Evolutionary conservation across 305 asterid genomes (phyloP).

Genomic region (Stenogyne calaminthoides): DNA sequence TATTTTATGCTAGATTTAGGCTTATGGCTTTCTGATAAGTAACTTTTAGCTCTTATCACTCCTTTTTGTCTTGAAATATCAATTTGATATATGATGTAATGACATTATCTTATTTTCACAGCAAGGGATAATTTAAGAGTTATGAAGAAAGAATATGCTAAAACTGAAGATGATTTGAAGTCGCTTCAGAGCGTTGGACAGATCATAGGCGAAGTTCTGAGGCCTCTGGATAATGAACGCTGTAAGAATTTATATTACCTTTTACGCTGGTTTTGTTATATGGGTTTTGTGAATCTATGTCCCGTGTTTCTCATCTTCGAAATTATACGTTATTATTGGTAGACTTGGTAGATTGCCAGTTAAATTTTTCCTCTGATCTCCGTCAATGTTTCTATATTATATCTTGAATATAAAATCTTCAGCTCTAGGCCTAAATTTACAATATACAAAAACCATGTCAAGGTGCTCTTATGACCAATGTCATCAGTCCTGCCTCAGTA

Average conservation of each 20-base stretch:
- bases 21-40: not conserved
- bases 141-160: slow-evolving; percentile 79
- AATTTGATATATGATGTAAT: slow-evolving; percentile 8
- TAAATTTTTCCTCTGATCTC: not conserved
- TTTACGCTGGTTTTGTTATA: slow-evolving; percentile 5
- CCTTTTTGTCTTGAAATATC: slow-evolving; percentile 5
- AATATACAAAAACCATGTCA: not conserved
- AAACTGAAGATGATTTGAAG: slow-evolving; percentile 98
- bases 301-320: not conserved
- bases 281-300: not conserved
- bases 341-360: not conserved
- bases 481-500: not conserved
- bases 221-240: slow-evolving; percentile 96
- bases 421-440: not conserved
- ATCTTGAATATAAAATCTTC: not conserved
- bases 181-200: slow-evolving; percentile 99
- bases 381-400: not conserved
- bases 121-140: slow-evolving; percentile 76
- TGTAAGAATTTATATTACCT: slow-evolving; percentile 42
- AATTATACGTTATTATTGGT: not conserved
- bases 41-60: not conserved
- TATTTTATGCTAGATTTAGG: not conserved
- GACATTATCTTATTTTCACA: slow-evolving; percentile 32
- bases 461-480: not conserved
- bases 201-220: slow-evolving; percentile 96